Evolutionary conservation across 768 basidiomycete species (phyloP).

Genomic region (Tulasnella sp.): DNA sequence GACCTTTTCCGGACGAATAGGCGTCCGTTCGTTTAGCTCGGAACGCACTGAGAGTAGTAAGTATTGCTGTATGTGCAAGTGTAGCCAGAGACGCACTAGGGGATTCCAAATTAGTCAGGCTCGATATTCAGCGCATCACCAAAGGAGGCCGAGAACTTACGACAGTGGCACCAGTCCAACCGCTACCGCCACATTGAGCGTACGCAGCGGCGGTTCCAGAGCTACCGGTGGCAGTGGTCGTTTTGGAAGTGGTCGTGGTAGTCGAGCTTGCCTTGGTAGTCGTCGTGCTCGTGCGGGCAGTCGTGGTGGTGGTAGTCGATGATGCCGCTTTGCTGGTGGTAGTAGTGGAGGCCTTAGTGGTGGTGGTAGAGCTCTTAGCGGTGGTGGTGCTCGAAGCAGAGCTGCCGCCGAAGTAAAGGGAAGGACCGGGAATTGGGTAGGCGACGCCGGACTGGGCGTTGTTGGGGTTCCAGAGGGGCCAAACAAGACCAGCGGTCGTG

Average conservation of each 20-base stretch:
- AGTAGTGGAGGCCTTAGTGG: background rate
- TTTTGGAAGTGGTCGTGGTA: background rate
- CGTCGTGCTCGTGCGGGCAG: background rate
- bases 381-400: background rate
- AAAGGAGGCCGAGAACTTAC: background rate
- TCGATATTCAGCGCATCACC: no score
- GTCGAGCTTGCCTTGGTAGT: background rate
- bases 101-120: background rate
- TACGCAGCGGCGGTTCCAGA: background rate
- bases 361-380: background rate
- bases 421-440: constrained; percentile 35
- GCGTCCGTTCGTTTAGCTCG: constrained; percentile 14
- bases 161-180: background rate
- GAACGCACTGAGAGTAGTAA: constrained; percentile 46
- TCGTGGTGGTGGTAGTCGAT: background rate
- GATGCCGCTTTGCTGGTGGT: background rate
- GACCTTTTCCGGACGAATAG: background rate
- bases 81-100: constrained; percentile 34
- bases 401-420: constrained; percentile 23
- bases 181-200: constrained; percentile 1
- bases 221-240: background rate
- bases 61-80: constrained; percentile 32
- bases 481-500: constrained; percentile 27
- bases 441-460: constrained; percentile 18
- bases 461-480: constrained; percentile 16